A percentile compares a stretch with the other conserved stretches of the same genome.
phyloP scores from a whole-genome alignment of 441 rosid species.

The Lepidium campestre region DNA sequence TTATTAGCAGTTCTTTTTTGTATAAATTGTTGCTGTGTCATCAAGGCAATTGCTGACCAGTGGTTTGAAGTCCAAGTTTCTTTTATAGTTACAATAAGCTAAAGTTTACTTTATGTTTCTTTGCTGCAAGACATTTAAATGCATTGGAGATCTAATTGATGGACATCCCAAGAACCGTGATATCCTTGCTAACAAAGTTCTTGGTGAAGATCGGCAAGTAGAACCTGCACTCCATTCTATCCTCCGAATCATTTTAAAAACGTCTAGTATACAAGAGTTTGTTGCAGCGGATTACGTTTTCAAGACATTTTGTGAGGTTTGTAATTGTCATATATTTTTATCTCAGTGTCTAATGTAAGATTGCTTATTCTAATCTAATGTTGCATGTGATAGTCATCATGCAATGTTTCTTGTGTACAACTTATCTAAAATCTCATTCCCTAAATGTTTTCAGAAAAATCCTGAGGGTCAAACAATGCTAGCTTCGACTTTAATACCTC shows the following conservation, averaged over 20 bases:
- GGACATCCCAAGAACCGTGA: conserved; percentile 79
- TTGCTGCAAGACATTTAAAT: conserved; percentile 64
- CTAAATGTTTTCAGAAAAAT: conserved; percentile 47
- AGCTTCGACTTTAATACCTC: conserved; percentile 91
- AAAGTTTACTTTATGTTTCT: conserved; percentile 14
- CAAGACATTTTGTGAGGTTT: conserved; percentile 89
- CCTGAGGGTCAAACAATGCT: conserved; percentile 86
- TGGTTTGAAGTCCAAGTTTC: neutral
- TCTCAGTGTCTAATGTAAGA: neutral
- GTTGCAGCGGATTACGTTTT: conserved; percentile 88
- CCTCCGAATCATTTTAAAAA: conserved; percentile 79
- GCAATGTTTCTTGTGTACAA: conserved; percentile 6
- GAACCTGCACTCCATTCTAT: conserved; percentile 93
- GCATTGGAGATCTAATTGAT: conserved; percentile 78
- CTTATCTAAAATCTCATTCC: conserved; percentile 3
- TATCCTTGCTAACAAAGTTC: conserved; percentile 79
- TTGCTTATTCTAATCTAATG: conserved; percentile 2
- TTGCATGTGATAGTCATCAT: neutral
- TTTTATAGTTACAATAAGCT: neutral
- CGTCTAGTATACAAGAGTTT: conserved; percentile 88
- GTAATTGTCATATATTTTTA: conserved; percentile 16
- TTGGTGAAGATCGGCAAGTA: conserved; percentile 85
- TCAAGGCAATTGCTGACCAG: conserved; percentile 9
- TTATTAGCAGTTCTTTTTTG: neutral
- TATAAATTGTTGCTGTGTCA: neutral